A percentile compares a stretch with the other conserved stretches of the same genome.
Conservation (phyloP, 495 filamentous ascomycete species). For the Filosporella fistucella region DNA sequence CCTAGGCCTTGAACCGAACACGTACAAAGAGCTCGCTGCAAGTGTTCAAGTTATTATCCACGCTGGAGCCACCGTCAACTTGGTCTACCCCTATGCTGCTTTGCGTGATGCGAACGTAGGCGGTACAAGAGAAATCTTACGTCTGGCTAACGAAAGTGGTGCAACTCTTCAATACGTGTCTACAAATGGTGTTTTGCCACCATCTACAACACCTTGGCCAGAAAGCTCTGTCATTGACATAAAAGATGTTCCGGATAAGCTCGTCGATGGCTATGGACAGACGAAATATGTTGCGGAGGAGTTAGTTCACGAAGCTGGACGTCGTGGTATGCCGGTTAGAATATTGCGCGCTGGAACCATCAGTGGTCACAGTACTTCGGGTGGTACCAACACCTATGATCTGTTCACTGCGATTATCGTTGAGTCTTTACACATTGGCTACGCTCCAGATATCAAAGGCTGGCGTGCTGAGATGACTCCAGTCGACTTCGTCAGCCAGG, state of each 20-base stretch:
- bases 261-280: constrained; percentile 59
- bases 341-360: constrained; percentile 62
- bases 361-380: constrained; percentile 57
- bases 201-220: constrained; percentile 53
- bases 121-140: constrained; percentile 60
- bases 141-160: constrained; percentile 52
- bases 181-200: constrained; percentile 62
- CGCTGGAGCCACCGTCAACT: constrained; percentile 60
- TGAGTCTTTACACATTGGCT: constrained; percentile 60
- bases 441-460: constrained; percentile 56
- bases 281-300: constrained; percentile 68
- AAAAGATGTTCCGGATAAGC: constrained; percentile 52
- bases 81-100: constrained; percentile 63
- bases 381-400: constrained; percentile 65
- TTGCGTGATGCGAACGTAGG: constrained; percentile 54
- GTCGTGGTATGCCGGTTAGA: constrained; percentile 54
- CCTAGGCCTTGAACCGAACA: constrained; percentile 51
- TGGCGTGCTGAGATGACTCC: constrained; percentile 72
- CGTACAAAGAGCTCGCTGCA: constrained; percentile 50
- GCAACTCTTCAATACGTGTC: constrained; percentile 68
- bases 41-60: constrained; percentile 61
- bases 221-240: constrained; percentile 54
- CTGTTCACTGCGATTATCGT: constrained; percentile 61
- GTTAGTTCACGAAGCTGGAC: constrained; percentile 56
- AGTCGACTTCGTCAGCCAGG: constrained; percentile 63